These are phyloP conservation scores for Pyrenophora teres DNA, from an alignment of 2,329 filamentous ascomycete genomes.

Conservation along the genomic window DNA sequence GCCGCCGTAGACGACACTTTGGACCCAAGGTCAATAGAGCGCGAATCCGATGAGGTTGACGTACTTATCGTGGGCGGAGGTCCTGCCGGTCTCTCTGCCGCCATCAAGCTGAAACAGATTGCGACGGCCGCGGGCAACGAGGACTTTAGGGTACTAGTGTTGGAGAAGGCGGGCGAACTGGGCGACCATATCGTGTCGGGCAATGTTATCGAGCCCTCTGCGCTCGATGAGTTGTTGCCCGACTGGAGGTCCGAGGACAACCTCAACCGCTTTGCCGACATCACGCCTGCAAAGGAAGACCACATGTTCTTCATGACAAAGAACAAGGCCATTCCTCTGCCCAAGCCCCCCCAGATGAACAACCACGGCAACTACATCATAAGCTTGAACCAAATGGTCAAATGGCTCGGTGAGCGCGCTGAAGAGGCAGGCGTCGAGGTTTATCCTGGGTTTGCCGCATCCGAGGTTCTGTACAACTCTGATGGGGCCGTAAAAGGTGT, in stretches of 20 bases:
- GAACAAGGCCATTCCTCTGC: slow-evolving; percentile 75
- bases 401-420: slow-evolving; percentile 95
- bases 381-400: slow-evolving; percentile 90
- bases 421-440: slow-evolving; percentile 96
- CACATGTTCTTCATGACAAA: slow-evolving; percentile 95
- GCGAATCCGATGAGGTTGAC: slow-evolving; percentile 91
- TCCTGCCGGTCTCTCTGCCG: slow-evolving; percentile 89
- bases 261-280: slow-evolving; percentile 82
- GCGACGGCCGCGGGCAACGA: slow-evolving; percentile 95
- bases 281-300: slow-evolving; percentile 81
- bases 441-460: slow-evolving; percentile 93
- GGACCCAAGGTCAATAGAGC: slow-evolving; percentile 65
- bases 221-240: slow-evolving; percentile 87
- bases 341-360: slow-evolving; percentile 93
- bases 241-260: slow-evolving; percentile 93
- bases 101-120: slow-evolving; percentile 92
- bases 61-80: slow-evolving; percentile 96
- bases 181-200: slow-evolving; percentile 95
- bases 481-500: slow-evolving; percentile 93
- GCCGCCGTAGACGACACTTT: slow-evolving; percentile 49
- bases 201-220: slow-evolving; percentile 88
- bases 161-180: slow-evolving; percentile 94
- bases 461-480: slow-evolving; percentile 83
- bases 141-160: slow-evolving; percentile 87
- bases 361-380: slow-evolving; percentile 98